Conservation (phyloP, 2,329 filamentous ascomycete species). For the Colletotrichum liaoningense region DNA sequence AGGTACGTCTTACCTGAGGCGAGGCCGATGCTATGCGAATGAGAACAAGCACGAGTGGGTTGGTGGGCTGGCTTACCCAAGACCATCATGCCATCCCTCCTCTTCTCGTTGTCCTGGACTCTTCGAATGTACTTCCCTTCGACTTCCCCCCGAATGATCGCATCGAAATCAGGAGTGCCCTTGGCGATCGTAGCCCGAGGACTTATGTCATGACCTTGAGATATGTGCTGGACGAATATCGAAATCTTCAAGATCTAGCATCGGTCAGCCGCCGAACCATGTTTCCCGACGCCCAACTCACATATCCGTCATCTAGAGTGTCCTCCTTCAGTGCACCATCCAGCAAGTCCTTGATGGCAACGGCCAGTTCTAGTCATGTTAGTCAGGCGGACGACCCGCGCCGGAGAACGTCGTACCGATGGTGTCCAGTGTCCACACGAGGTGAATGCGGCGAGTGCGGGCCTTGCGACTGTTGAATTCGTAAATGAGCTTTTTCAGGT, state of each 20-base stretch:
- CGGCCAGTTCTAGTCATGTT: slow-evolving; percentile 18
- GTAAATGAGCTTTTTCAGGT: slow-evolving; percentile 49
- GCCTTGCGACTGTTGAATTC: slow-evolving; percentile 45
- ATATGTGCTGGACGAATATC: background rate
- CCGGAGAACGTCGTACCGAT: slow-evolving; percentile 33
- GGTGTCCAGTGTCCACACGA: slow-evolving; percentile 35
- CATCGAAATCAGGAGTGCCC: slow-evolving; percentile 4
- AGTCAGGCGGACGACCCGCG: background rate
- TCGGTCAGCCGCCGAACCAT: background rate
- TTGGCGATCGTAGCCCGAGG: slow-evolving; percentile 8
- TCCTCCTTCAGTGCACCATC: slow-evolving; percentile 23
- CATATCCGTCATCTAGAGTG: slow-evolving; percentile 29
- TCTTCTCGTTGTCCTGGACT: slow-evolving; percentile 22
- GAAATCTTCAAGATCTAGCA: slow-evolving; percentile 4
- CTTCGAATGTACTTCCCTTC: slow-evolving; percentile 17
- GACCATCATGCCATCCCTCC: slow-evolving; percentile 12
- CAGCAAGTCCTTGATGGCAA: slow-evolving; percentile 13
- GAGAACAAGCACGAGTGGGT: background rate
- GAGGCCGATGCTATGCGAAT: background rate
- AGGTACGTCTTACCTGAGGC: background rate
- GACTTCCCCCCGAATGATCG: slow-evolving; percentile 15
- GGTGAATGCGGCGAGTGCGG: slow-evolving; percentile 43
- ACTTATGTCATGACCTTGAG: slow-evolving; percentile 7
- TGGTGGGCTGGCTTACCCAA: background rate
- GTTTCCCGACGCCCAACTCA: background rate